A percentile compares a stretch with the other conserved stretches of the same genome.
Evolutionary conservation across 345 rosid genomes (phyloP).

Genomic region (Crucihimalaya himalaica): DNA sequence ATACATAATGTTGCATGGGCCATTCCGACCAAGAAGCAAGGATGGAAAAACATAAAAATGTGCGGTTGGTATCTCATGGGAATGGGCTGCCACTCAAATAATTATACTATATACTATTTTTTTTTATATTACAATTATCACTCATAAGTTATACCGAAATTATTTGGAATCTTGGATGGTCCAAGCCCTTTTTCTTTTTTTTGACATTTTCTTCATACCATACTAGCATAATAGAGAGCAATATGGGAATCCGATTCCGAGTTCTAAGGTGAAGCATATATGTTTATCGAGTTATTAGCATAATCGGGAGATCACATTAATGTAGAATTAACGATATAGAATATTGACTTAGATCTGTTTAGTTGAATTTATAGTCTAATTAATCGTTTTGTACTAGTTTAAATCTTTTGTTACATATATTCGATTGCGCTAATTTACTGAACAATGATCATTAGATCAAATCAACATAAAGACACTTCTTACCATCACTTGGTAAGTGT

Average conservation of each 20-base stretch:
- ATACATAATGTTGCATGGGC: slow-evolving; percentile 32
- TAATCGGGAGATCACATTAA: not conserved
- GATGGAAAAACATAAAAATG: slow-evolving; percentile 16
- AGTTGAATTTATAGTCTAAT: not conserved
- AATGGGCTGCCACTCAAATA: slow-evolving; percentile 30
- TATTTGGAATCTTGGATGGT: slow-evolving; percentile 2
- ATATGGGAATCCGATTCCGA: not conserved
- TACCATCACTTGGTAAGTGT: no score
- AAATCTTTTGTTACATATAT: not conserved
- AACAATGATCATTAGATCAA: not conserved
- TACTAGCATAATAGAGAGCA: not conserved
- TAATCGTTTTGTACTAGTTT: not conserved
- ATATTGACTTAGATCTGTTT: not conserved
- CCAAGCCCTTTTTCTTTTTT: not conserved
- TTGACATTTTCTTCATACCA: not conserved
- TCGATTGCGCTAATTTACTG: not conserved
- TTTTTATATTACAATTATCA: not conserved
- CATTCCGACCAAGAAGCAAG: slow-evolving; percentile 21
- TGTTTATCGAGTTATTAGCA: not conserved
- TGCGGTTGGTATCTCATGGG: slow-evolving; percentile 27
- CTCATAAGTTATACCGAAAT: not conserved
- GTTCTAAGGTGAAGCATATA: not conserved
- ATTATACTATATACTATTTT: not conserved
- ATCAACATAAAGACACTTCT: no score
- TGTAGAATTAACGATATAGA: no score